Evolutionary conservation across 225 moss, liverwort and hornwort genomes (phyloP).

Genomic region (Physcomitrium patens): DNA sequence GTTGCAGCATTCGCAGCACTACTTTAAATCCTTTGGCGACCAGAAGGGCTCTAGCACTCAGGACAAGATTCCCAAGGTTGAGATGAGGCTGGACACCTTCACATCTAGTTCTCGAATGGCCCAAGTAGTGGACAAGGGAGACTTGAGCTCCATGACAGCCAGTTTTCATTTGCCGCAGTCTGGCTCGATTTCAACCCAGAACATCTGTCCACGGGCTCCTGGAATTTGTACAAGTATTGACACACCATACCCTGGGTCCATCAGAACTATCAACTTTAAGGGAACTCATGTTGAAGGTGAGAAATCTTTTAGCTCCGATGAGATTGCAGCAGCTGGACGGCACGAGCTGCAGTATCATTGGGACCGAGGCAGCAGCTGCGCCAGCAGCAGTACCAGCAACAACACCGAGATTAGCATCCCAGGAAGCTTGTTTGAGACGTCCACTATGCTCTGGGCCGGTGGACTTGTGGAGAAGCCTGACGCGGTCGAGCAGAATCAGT

Average conservation of each 20-base stretch:
- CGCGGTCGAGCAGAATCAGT: conserved; percentile 23
- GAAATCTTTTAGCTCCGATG: conserved; percentile 20
- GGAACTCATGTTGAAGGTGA: conserved; percentile 33
- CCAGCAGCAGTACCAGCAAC: conserved; percentile 61
- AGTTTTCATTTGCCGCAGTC: conserved; percentile 31
- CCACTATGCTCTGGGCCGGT: conserved; percentile 42
- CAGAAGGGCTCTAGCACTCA: neutral
- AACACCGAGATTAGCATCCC: conserved; percentile 44
- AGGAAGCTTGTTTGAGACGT: conserved; percentile 52
- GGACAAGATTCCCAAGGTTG: conserved; percentile 35
- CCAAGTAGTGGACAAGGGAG: conserved; percentile 26
- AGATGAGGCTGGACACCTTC: conserved; percentile 45
- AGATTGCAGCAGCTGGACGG: too few relatives aligned
- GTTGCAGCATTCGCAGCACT: conserved; percentile 39
- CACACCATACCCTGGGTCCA: conserved; percentile 12
- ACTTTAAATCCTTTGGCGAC: conserved; percentile 9
- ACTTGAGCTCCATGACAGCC: conserved; percentile 51
- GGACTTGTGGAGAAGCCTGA: conserved; percentile 27
- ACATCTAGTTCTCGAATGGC: conserved; percentile 13
- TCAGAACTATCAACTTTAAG: conserved; percentile 26
- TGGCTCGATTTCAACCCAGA: conserved; percentile 1
- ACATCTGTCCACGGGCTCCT: conserved; percentile 7
- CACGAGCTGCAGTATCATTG: conserved; percentile 19
- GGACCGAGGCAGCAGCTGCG: conserved; percentile 51
- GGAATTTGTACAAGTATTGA: neutral